phyloP scores from a whole-genome alignment of 75 land plant genomes.

The Pseudotsuga menziesii region DNA sequence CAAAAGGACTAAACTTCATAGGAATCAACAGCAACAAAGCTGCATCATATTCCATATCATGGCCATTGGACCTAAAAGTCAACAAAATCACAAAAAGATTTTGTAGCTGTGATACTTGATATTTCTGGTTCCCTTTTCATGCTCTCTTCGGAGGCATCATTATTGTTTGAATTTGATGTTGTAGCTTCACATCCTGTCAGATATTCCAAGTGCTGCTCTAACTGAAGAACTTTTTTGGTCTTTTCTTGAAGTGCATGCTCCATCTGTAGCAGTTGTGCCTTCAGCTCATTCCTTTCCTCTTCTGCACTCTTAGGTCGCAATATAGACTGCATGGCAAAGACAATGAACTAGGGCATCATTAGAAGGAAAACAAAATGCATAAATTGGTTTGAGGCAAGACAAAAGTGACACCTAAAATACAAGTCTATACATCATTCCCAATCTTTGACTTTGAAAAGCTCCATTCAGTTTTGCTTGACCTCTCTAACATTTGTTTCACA shows the following conservation, averaged over 20 bases:
- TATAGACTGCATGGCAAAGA: background rate
- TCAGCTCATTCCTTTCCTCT: constrained; percentile 9
- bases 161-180: background rate
- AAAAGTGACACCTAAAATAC: no score
- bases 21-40: no score
- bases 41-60: no score
- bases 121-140: constrained; percentile 5
- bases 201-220: constrained; percentile 2
- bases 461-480: no score
- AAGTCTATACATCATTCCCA: no score
- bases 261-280: constrained; percentile 7
- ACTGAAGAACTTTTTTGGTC: background rate
- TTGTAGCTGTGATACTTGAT: constrained; percentile 4
- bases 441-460: no score
- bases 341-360: background rate
- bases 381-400: no score
- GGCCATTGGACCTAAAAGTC: background rate
- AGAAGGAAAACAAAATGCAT: background rate
- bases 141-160: background rate
- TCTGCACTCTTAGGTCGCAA: constrained; percentile 3
- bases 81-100: background rate
- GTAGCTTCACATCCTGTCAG: background rate
- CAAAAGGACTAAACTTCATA: no score
- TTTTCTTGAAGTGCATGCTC: background rate
- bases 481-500: no score